These are phyloP conservation scores for Berberis vulgaris DNA, from an alignment of 164 flowering plant species.

Conservation along the genomic window DNA sequence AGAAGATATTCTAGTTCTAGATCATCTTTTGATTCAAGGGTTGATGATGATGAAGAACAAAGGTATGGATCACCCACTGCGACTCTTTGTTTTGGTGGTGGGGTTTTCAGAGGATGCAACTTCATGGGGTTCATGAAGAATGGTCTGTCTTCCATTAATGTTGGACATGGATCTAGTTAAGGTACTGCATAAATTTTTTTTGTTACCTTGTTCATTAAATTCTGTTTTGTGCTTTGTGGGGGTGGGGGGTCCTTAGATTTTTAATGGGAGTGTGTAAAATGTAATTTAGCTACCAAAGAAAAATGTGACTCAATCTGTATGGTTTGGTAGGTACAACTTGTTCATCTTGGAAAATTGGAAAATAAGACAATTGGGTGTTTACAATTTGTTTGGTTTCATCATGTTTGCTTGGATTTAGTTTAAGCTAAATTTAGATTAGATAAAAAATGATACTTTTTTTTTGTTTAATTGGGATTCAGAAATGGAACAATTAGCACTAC, in stretches of 20 bases:
- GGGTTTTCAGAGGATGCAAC: slow-evolving; percentile 14
- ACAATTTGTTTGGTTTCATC: no score
- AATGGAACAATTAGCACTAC: no score
- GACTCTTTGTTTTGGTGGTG: slow-evolving; percentile 16
- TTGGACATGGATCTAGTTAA: slow-evolving; percentile 15
- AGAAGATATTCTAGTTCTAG: slow-evolving; percentile 5
- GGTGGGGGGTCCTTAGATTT: background rate
- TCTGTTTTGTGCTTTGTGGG: background rate
- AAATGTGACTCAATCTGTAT: background rate
- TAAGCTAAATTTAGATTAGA: no score
- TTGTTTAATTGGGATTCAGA: no score
- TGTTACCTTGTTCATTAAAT: background rate
- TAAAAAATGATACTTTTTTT: no score
- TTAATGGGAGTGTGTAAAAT: background rate
- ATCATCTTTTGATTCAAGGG: slow-evolving; percentile 10
- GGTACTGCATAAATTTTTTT: background rate
- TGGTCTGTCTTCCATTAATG: slow-evolving; percentile 11
- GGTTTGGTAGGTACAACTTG: background rate
- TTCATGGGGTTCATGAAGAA: slow-evolving; percentile 15
- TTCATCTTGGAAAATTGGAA: background rate
- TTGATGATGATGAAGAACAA: slow-evolving; percentile 10
- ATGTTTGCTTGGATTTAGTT: no score
- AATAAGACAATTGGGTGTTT: no score
- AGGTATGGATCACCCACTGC: slow-evolving; percentile 19
- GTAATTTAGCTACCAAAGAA: background rate